Evolutionary conservation across 371 early-diverging fungal species (phyloP), one percentile per base, ranked within the genome.

Genomic region (Caulochytrium protostelioides): DNA sequence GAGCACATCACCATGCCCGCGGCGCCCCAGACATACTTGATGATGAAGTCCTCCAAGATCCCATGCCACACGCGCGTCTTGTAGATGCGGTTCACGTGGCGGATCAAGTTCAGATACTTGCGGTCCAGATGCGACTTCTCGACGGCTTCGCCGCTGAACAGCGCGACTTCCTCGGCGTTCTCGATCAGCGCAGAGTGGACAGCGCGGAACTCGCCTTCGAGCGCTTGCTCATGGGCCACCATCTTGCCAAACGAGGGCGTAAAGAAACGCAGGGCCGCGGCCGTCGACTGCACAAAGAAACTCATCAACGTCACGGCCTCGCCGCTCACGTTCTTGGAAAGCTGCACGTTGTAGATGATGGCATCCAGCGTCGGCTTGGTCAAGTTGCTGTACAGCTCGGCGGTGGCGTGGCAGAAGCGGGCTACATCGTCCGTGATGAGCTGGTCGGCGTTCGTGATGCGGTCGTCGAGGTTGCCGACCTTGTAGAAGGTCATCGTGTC

Each of bases 1-100:
- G 78, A 72, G 42, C 79, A 79, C 37, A 79, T 55, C 12, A 70
- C 53, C 29, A 79, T 16, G 14, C 61, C 61, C 32, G 46, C 43
- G 13, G 54, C 55, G 28, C 57, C 55, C 63, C 63, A 62, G 20
- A 55, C 49, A 37, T 64, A 61, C 39, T 60, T 83, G 59, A 86
- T 79, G 40, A 83, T 60, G 43, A 81, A 83, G 44, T 83, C 87
- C 46, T 86, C 87, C 56, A 83, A 64, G 80, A 82, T 80, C 34
- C 76, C 70, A 59, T 86, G 79, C 39, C 71, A 69, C 37, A 86
- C 75, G 29, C 80, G 62, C 17, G 69, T 67, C 47, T 69, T 72
- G 54, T 70, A 76, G 35, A 81, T 72, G 9, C 62, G 59, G 44
- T 83, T 80, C 51, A 83, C 72, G 42, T 86, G 87, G 15, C 65